Percentiles rank a stretch among this genome's conserved stretches.
These are phyloP conservation scores for Talaromyces wortmannii DNA, from an alignment of 495 filamentous ascomycete genomes.

Conservation along the genomic window DNA sequence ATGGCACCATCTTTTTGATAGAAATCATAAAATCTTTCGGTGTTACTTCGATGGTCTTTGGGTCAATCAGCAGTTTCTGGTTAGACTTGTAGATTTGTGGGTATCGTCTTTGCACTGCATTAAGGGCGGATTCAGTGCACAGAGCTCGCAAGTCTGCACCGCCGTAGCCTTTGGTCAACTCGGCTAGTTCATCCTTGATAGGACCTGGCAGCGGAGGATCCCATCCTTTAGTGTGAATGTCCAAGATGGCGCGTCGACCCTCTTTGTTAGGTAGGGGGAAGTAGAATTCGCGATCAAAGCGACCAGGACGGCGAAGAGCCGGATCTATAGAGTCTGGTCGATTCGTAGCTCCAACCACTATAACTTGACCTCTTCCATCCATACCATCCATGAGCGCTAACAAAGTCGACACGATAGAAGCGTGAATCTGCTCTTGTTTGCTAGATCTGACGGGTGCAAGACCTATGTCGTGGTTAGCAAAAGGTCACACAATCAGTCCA, in stretches of 20 bases:
- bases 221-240: slow-evolving; percentile 96
- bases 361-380: slow-evolving; percentile 96
- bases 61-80: slow-evolving; percentile 85
- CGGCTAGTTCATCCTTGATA: slow-evolving; percentile 80
- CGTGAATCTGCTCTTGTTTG: slow-evolving; percentile 97
- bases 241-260: slow-evolving; percentile 75
- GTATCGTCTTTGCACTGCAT: slow-evolving; percentile 90
- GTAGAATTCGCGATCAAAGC: slow-evolving; percentile 97
- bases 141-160: slow-evolving; percentile 91
- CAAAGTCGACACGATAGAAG: slow-evolving; percentile 93
- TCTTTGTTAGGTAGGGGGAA: slow-evolving; percentile 82
- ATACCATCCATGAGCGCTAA: slow-evolving; percentile 98
- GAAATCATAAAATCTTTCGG: slow-evolving; percentile 96
- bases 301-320: slow-evolving; percentile 90
- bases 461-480: slow-evolving; percentile 29
- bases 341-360: slow-evolving; percentile 97
- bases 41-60: slow-evolving; percentile 70
- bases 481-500: not conserved
- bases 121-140: slow-evolving; percentile 97
- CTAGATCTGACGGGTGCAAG: slow-evolving; percentile 92
- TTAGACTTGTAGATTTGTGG: slow-evolving; percentile 92
- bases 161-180: slow-evolving; percentile 90
- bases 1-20: slow-evolving; percentile 90
- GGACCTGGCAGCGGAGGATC: slow-evolving; percentile 61
- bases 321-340: slow-evolving; percentile 97